Base-by-base conservation (phyloP, 1,284 basidiomycete genomes). In the Ustilago lituana region DNA sequence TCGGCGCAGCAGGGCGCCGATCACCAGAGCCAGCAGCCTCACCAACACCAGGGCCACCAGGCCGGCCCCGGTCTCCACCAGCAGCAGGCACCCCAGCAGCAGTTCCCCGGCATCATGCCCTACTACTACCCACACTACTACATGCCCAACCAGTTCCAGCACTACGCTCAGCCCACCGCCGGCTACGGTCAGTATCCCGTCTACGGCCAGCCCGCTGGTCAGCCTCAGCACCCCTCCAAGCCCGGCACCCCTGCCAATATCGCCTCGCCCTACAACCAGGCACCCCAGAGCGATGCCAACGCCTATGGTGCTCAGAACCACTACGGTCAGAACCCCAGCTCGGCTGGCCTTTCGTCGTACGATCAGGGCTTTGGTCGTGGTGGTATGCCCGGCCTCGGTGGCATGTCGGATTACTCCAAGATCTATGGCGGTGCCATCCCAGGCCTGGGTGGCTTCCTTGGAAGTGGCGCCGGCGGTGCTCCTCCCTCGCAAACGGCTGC, bases 41-140 rank as follows among this genome's bases (percentile, higher is more conserved):
- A 62, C 32, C 63, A 68, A 29, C 63, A 53, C 41, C 59, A 58
- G 32, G 47, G 40, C 45, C 74, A 69, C 64, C 76, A 67, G 45
- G 57, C 68, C 15, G 61, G 55, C 33, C 66, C 66, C 20, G 65
- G 61, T 26, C 51, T 69, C 14, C 73, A 76, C 57, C 69, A 70
- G 62, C 78, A 67, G 53, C 73, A 73, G 51, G 70, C 71, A 38
- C 74, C 72, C 31, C 66, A 66, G 47, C 77, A 79, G 73, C 76
- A 72, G 33, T 81, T 72, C 75, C 75, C 78, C 8, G 76, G 77
- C 49, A 69, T 81, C 59, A 78, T 80, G 77, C 80, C 80, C 17
- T 79, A 79, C 69, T 82, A 82, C 76, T 82, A 82, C 64, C 78
- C 79, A 11, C 77, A 77, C 50, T 82, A 82, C 77, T 82, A 82